These are phyloP conservation scores for Didymella sp. DNA, from an alignment of 2,329 filamentous ascomycete species.

Conservation along the genomic window DNA sequence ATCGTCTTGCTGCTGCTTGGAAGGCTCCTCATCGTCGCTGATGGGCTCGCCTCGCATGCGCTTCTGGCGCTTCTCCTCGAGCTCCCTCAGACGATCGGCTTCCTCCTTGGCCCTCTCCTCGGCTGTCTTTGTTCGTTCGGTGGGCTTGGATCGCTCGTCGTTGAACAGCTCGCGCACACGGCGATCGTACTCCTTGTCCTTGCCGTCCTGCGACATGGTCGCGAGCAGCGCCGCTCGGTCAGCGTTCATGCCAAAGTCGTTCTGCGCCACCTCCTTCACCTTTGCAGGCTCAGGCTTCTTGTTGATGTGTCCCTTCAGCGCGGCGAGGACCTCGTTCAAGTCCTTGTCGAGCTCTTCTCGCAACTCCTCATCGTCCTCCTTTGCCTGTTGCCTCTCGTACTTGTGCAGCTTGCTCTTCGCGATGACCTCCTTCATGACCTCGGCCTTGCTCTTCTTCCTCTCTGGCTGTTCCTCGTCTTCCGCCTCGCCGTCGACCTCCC, in stretches of 20 bases:
- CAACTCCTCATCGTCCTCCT: slow-evolving; percentile 91
- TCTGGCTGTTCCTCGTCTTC: slow-evolving; percentile 64
- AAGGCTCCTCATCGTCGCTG: slow-evolving; percentile 70
- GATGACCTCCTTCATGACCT: slow-evolving; percentile 98
- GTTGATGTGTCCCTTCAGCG: slow-evolving; percentile 67
- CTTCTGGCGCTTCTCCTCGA: slow-evolving; percentile 81
- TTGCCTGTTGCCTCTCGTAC: slow-evolving; percentile 88
- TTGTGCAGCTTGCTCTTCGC: slow-evolving; percentile 97
- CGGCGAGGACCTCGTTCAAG: slow-evolving; percentile 74
- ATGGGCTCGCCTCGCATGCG: slow-evolving; percentile 88
- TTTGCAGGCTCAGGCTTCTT: slow-evolving; percentile 55
- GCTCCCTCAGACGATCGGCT: slow-evolving; percentile 74
- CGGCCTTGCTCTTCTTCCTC: slow-evolving; percentile 91
- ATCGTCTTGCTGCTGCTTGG: slow-evolving; percentile 43
- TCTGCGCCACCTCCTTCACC: slow-evolving; percentile 48
- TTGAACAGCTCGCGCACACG: slow-evolving; percentile 81
- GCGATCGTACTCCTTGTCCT: slow-evolving; percentile 88
- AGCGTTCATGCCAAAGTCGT: slow-evolving; percentile 61
- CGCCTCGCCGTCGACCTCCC: slow-evolving; percentile 35
- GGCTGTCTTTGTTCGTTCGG: slow-evolving; percentile 79
- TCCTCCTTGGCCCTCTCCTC: slow-evolving; percentile 67
- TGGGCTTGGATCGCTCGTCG: slow-evolving; percentile 84
- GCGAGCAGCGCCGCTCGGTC: slow-evolving; percentile 67
- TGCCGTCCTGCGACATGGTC: slow-evolving; percentile 67
- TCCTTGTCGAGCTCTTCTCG: slow-evolving; percentile 85